phyloP scores from a whole-genome alignment of 805 yeast species.

The Metschnikowia borealis region DNA sequence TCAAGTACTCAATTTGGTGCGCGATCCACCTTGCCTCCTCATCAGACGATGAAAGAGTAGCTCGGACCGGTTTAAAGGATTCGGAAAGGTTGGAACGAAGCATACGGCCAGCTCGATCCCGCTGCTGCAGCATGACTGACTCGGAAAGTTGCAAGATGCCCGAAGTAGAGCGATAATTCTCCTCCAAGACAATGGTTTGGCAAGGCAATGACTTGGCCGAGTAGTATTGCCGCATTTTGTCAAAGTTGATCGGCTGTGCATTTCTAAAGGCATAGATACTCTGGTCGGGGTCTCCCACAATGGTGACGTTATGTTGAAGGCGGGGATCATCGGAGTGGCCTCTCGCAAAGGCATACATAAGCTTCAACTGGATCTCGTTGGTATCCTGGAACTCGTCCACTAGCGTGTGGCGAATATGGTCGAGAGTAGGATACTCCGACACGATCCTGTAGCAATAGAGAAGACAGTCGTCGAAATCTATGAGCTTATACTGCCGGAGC shows the following conservation, averaged over 20 bases:
- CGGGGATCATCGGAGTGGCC: constrained; percentile 29
- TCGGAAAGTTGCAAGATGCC: constrained; percentile 65
- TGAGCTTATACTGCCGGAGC: constrained; percentile 38
- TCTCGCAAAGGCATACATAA: constrained; percentile 49
- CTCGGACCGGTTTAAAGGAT: constrained; percentile 46
- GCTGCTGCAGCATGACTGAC: constrained; percentile 58
- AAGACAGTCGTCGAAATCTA: constrained; percentile 86
- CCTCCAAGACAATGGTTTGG: constrained; percentile 45
- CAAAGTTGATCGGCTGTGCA: constrained; percentile 69
- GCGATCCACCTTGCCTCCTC: constrained; percentile 60
- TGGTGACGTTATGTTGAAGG: constrained; percentile 57
- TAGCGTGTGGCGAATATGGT: constrained; percentile 60
- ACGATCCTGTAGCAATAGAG: constrained; percentile 52
- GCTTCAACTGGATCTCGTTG: constrained; percentile 65
- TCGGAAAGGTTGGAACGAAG: constrained; percentile 44
- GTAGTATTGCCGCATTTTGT: constrained; percentile 46
- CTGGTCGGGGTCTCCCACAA: constrained; percentile 97
- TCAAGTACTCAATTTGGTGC: constrained; percentile 48
- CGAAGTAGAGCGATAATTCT: constrained; percentile 79
- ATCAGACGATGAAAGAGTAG: constrained; percentile 35
- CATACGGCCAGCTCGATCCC: constrained; percentile 38
- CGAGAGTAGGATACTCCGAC: constrained; percentile 41
- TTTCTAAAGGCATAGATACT: constrained; percentile 86
- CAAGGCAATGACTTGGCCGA: constrained; percentile 15
- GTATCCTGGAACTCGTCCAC: constrained; percentile 97